These are phyloP conservation scores for Paecilomyces sp. DNA, from an alignment of 2,329 filamentous ascomycete species.

Conservation along the genomic window DNA sequence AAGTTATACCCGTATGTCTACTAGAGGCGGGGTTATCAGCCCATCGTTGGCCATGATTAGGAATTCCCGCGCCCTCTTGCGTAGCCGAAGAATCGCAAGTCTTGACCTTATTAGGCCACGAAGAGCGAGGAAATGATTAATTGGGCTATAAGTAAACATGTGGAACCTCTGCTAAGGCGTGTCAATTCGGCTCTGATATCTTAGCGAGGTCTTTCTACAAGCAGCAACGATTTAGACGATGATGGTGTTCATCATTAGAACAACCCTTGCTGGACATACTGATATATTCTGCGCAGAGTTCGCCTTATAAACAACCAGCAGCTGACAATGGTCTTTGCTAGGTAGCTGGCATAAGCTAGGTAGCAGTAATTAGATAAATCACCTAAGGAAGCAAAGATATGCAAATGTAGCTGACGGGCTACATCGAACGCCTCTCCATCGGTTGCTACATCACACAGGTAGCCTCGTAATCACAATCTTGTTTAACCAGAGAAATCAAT, in stretches of 20 bases:
- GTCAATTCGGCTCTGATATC: neutral
- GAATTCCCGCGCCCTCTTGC: neutral
- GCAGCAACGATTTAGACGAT: neutral
- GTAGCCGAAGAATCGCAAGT: neutral
- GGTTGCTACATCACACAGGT: no score
- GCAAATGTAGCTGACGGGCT: no score
- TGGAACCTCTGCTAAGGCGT: neutral
- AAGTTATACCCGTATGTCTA: neutral
- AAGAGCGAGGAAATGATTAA: neutral
- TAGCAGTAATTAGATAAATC: no score
- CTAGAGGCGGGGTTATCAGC: neutral
- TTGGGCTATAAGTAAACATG: neutral
- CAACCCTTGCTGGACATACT: neutral
- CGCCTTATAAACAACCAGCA: neutral
- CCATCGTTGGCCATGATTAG: neutral
- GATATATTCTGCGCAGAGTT: neutral
- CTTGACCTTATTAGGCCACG: neutral
- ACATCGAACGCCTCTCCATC: no score
- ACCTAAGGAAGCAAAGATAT: no score
- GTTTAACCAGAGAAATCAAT: no score
- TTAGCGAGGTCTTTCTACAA: neutral
- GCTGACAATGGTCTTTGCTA: neutral
- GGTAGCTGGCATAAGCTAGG: no score
- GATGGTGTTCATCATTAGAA: neutral
- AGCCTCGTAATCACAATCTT: no score